Percentiles rank a stretch among this genome's conserved stretches.
Evolutionary conservation across 345 rosid genomes (phyloP).

Genomic region (Linum lewisii): DNA sequence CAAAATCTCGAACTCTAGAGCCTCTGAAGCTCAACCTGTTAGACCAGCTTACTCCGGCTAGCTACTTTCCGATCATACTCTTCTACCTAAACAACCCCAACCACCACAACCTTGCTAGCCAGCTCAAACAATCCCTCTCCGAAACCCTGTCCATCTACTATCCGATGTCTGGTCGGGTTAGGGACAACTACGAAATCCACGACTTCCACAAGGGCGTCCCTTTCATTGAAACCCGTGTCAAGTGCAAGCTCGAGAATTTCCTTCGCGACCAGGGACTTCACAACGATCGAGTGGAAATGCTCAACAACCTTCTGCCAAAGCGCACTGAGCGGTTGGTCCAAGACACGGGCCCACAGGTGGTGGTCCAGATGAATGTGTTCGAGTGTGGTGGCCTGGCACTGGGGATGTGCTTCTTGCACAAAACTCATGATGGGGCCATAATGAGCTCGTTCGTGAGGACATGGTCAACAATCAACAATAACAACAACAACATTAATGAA

Average conservation of each 20-base stretch:
- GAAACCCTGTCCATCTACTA: conserved; percentile 16
- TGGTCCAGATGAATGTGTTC: conserved; percentile 12
- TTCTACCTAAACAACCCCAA: conserved; percentile 8
- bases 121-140: conserved; percentile 10
- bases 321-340: neutral
- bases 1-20: neutral
- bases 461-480: conserved; percentile 8
- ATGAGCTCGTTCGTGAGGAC: conserved; percentile 1
- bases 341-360: neutral
- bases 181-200: conserved; percentile 10
- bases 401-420: conserved; percentile 9
- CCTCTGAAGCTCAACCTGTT: conserved; percentile 12
- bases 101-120: neutral
- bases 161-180: conserved; percentile 14
- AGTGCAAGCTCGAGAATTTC: conserved; percentile 2
- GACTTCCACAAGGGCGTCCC: conserved; percentile 13
- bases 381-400: conserved; percentile 14
- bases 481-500: neutral
- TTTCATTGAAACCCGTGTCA: conserved; percentile 4
- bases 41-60: conserved; percentile 18
- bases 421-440: conserved; percentile 2
- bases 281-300: neutral
- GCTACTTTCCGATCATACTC: neutral
- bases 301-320: conserved; percentile 11
- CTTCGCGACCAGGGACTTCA: neutral